These are phyloP conservation scores for Dictyostelium brefeldianum DNA, from an alignment of 78 protist genomes.

Conservation along the genomic window DNA sequence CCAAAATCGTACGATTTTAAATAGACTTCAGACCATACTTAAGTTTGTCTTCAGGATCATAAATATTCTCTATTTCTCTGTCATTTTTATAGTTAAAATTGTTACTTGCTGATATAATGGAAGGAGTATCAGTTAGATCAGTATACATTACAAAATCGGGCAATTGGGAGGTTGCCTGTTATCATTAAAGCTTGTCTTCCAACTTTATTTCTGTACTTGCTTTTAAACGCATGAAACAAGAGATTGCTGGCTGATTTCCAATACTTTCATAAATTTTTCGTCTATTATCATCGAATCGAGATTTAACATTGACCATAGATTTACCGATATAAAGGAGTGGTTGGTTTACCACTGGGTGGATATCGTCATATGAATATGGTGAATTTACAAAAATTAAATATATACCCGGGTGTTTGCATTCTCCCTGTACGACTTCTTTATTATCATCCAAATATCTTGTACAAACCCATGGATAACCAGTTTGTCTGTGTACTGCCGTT, in stretches of 20 bases:
- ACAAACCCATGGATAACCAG: constrained; percentile 13
- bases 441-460: neutral
- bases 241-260: neutral
- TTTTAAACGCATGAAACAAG: constrained; percentile 5
- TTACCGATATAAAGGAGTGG: constrained; percentile 1
- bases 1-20: too few species aligned
- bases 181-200: too few species aligned
- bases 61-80: too few species aligned
- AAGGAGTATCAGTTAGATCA: too few species aligned
- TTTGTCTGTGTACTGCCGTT: neutral
- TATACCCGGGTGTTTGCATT: neutral
- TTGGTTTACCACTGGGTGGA: neutral
- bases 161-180: too few species aligned
- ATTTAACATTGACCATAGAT: neutral
- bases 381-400: constrained; percentile 7
- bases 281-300: neutral
- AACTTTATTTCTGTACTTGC: neutral
- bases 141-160: too few species aligned
- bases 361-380: neutral
- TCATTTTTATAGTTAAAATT: too few species aligned
- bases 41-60: too few species aligned
- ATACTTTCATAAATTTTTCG: neutral
- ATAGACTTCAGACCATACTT: too few species aligned
- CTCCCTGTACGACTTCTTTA: neutral
- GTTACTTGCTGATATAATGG: too few species aligned